phyloP scores from a whole-genome alignment of 257 asterid species.

The Petunia axillaris region DNA sequence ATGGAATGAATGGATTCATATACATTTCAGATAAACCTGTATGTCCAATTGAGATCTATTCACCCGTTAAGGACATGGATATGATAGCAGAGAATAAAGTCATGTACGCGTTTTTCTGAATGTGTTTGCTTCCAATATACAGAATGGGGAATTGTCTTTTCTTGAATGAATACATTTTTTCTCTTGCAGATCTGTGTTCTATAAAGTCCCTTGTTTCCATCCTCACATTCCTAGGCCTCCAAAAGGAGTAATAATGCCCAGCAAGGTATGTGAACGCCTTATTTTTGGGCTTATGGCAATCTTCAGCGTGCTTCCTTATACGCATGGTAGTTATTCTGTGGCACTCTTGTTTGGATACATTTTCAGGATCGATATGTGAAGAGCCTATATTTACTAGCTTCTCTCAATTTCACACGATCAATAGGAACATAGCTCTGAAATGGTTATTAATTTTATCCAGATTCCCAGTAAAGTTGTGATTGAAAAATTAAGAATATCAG shows the following conservation, averaged over 20 bases:
- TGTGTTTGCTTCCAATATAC: not conserved
- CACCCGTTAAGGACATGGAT: constrained; percentile 49
- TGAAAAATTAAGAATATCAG: not conserved
- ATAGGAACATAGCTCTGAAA: not conserved
- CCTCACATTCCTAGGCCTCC: constrained; percentile 57
- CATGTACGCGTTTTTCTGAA: constrained; percentile 44
- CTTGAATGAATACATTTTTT: constrained; percentile 10
- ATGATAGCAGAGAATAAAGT: constrained; percentile 50
- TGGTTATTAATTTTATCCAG: not conserved
- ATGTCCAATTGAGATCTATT: constrained; percentile 46
- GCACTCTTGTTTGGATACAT: not conserved
- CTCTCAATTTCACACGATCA: not conserved
- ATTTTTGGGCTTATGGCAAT: not conserved
- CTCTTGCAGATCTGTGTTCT: constrained; percentile 52
- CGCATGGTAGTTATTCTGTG: not conserved
- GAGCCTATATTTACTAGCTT: not conserved
- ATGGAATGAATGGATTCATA: constrained; percentile 64
- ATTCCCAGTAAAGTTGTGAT: not conserved
- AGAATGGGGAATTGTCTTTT: not conserved
- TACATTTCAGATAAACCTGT: constrained; percentile 49
- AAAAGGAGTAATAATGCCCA: constrained; percentile 49
- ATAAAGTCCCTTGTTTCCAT: constrained; percentile 53
- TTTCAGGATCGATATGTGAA: not conserved
- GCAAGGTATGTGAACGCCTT: constrained; percentile 42
- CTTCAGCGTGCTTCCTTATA: not conserved